Conservation (phyloP, 805 yeast genomes). For the Candida rishiriensis region DNA sequence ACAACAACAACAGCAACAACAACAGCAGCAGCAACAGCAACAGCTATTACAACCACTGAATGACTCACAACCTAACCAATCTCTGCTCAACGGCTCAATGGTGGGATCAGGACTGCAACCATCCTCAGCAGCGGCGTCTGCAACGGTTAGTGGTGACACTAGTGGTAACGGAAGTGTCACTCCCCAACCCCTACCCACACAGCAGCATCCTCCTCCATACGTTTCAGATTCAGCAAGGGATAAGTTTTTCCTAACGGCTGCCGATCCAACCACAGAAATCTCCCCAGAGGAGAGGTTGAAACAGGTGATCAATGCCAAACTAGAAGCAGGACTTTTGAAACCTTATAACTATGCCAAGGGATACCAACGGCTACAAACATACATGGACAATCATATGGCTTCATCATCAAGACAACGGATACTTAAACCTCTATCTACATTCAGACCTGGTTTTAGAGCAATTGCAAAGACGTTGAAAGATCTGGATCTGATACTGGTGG, state of each 20-base stretch:
- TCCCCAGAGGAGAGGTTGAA: slow-evolving; percentile 91
- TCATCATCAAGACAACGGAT: slow-evolving; percentile 78
- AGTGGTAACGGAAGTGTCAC: slow-evolving; percentile 1
- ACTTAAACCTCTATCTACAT: slow-evolving; percentile 75
- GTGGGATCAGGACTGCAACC: too few relatives aligned
- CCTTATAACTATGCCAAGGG: slow-evolving; percentile 95
- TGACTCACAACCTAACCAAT: slow-evolving; percentile 1
- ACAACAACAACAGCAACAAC: slow-evolving; percentile 5
- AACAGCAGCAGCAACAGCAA: slow-evolving; percentile 8
- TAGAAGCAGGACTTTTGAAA: slow-evolving; percentile 86
- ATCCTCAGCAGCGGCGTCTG: neutral
- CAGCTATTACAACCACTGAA: slow-evolving; percentile 1
- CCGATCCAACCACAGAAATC: slow-evolving; percentile 91
- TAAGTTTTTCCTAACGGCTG: slow-evolving; percentile 91
- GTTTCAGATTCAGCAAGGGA: slow-evolving; percentile 80
- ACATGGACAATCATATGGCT: slow-evolving; percentile 92
- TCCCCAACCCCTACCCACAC: slow-evolving; percentile 3
- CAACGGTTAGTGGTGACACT: neutral
- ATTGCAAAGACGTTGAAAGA: slow-evolving; percentile 87
- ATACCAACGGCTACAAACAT: slow-evolving; percentile 80
- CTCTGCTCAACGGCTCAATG: neutral
- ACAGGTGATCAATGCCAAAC: slow-evolving; percentile 89
- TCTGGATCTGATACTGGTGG: slow-evolving; percentile 86
- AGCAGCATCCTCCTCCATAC: slow-evolving; percentile 16
- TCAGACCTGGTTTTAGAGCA: slow-evolving; percentile 90